phyloP scores from a whole-genome alignment of 805 yeast species.

The Wickerhamiella hasegawae region DNA sequence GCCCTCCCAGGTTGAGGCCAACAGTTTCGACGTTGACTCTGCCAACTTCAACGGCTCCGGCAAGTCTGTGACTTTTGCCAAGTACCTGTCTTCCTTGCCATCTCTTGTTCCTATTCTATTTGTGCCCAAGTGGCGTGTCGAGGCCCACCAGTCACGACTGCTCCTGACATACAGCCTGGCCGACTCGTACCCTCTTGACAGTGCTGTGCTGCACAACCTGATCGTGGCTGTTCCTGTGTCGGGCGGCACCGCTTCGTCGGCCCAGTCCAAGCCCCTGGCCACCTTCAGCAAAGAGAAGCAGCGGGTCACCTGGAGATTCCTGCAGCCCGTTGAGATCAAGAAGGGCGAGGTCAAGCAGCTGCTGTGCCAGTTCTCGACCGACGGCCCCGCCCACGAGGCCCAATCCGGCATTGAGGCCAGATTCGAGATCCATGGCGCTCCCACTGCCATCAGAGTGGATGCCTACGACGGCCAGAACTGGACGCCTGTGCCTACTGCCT shows the following conservation, averaged over 20 bases:
- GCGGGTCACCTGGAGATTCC: constrained; percentile 74
- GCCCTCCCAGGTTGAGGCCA: background rate
- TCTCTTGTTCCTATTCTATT: constrained; percentile 46
- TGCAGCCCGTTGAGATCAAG: constrained; percentile 21
- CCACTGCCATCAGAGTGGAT: constrained; percentile 5
- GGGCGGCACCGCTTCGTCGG: constrained; percentile 45
- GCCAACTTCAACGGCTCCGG: background rate
- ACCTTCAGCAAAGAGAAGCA: constrained; percentile 74
- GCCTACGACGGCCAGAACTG: constrained; percentile 7
- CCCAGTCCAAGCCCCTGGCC: constrained; percentile 85
- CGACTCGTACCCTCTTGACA: constrained; percentile 28
- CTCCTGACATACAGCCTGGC: constrained; percentile 53
- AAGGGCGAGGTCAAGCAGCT: constrained; percentile 43
- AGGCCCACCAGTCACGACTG: constrained; percentile 68
- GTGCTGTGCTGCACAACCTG: constrained; percentile 38
- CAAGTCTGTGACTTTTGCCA: constrained; percentile 27
- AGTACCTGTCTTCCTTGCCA: constrained; percentile 40
- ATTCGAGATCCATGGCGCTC: constrained; percentile 11
- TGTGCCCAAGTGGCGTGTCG: constrained; percentile 82
- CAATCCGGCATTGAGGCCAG: constrained; percentile 55
- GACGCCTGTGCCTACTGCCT: constrained; percentile 11
- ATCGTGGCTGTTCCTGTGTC: constrained; percentile 44
- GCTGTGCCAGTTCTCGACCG: constrained; percentile 75
- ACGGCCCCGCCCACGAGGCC: constrained; percentile 52
- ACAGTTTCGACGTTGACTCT: background rate